Evolutionary conservation across 805 yeast species (phyloP), one percentile per base, ranked within the genome.

Genomic region (Candida coquimbonensis): DNA sequence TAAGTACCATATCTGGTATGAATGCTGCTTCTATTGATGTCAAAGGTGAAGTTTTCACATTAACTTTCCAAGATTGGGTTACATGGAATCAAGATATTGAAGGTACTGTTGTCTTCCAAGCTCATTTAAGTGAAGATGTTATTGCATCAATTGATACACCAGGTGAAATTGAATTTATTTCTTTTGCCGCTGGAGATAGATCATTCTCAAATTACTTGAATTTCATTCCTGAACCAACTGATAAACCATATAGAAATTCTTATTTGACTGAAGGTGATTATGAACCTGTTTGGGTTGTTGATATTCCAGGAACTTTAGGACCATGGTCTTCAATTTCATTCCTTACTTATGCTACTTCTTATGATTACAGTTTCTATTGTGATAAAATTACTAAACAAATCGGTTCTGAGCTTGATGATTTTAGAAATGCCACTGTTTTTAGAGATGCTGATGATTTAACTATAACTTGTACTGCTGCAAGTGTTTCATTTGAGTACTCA

Each of bases 251-350:
- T 33, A 43, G 44, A 43, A 43, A 40, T 32, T 44, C 46, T 16
- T 44, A 32, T 26, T 43, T 36, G 12, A 19, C 36, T 21, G 9
- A 11, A 14, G 39, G 19, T 17, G 19, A 41, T 11, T 42, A 21
- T 13, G 43, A 29, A n/a, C 46, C 49, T 26, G 21, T 16, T 12
- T 46, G 49, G 49, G 14, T 36, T 29, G 41, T 46, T 36, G 46
- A 43, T 37, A 17, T 46, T 40, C 49, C 49, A 36, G 46, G 43
- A 16, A 34, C 48, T 16, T 39, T 46, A 32, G 45, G 49, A 12
- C 42, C 49, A 29, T 47, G 46, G 43, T 26, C 36, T 1, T 43
- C 47, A 37, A 39, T 44, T 21, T 29, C n/a, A 13, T 7, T 43
- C 11, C 5, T 25, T 24, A 31, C 40, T 14, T 11, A 7, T 7